phyloP scores from a whole-genome alignment of 2,329 filamentous ascomycete species.

The Hymenoscyphus albidus region DNA sequence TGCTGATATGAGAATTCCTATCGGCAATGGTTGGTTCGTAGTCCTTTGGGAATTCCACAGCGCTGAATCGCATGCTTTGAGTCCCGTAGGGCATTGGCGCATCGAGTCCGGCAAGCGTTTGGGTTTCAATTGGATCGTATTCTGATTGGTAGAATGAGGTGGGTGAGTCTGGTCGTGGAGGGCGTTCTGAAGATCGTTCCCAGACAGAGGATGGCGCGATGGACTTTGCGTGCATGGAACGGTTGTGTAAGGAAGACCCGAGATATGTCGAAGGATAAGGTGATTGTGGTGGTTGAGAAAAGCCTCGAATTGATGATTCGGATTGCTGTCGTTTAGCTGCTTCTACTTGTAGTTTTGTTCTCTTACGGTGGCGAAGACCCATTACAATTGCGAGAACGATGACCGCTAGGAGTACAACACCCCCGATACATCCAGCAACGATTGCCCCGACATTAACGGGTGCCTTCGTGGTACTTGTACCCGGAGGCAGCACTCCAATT shows the following conservation, averaged over 20 bases:
- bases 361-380: conserved; percentile 3
- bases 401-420: conserved; percentile 14
- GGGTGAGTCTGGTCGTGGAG: conserved; percentile 8
- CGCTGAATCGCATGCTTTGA: conserved; percentile 6
- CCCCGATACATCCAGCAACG: conserved; percentile 10
- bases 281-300: neutral
- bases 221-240: conserved; percentile 1
- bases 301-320: conserved; percentile 3
- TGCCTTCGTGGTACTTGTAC: neutral
- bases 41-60: neutral
- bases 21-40: conserved; percentile 7
- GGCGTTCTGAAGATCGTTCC: neutral
- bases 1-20: neutral
- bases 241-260: neutral
- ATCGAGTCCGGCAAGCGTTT: neutral
- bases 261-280: neutral
- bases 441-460: conserved; percentile 10
- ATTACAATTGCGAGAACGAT: conserved; percentile 16
- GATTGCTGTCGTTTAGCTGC: neutral
- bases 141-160: conserved; percentile 10
- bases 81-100: neutral
- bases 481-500: conserved; percentile 5
- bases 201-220: conserved; percentile 4
- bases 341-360: conserved; percentile 3
- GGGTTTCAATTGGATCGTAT: conserved; percentile 7